Conservation (phyloP, 169 alveolate genomes). For the Plasmodium gallinaceum region DNA sequence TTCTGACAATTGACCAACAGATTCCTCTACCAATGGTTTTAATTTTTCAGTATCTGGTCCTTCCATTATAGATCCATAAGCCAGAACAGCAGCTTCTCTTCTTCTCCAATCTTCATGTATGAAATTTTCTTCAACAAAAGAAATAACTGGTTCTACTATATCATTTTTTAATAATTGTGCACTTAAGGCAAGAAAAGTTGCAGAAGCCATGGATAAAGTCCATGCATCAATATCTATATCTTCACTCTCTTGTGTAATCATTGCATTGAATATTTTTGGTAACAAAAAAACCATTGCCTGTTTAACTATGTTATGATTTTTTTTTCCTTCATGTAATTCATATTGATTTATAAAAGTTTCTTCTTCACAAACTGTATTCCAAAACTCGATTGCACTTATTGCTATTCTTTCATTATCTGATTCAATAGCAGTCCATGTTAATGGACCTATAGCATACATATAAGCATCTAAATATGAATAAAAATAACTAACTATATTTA, state of each 20-base stretch:
- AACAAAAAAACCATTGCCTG: conserved; percentile 88
- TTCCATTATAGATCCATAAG: conserved; percentile 93
- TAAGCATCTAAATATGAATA: conserved; percentile 87
- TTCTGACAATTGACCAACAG: conserved; percentile 89
- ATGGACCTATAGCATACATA: conserved; percentile 87
- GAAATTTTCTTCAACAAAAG: conserved; percentile 91
- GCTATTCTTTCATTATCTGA: conserved; percentile 88
- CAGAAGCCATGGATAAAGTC: conserved; percentile 95
- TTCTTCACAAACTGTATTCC: conserved; percentile 92
- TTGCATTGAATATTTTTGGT: conserved; percentile 89
- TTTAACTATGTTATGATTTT: conserved; percentile 83
- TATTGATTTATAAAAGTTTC: conserved; percentile 82
- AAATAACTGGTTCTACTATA: conserved; percentile 90
- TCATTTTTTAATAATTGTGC: conserved; percentile 93
- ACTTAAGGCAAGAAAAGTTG: conserved; percentile 91
- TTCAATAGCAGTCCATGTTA: conserved; percentile 89
- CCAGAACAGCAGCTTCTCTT: conserved; percentile 95
- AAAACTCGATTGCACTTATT: conserved; percentile 91
- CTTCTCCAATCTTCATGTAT: conserved; percentile 90
- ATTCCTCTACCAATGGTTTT: conserved; percentile 89
- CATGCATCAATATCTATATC: conserved; percentile 91
- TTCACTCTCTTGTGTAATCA: conserved; percentile 89
- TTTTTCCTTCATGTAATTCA: conserved; percentile 77
- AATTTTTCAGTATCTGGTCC: conserved; percentile 93
- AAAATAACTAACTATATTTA: conserved; percentile 89